Evolutionary conservation across 2,329 filamentous ascomycete species (phyloP).

Genomic region (Colletotrichum sp.): DNA sequence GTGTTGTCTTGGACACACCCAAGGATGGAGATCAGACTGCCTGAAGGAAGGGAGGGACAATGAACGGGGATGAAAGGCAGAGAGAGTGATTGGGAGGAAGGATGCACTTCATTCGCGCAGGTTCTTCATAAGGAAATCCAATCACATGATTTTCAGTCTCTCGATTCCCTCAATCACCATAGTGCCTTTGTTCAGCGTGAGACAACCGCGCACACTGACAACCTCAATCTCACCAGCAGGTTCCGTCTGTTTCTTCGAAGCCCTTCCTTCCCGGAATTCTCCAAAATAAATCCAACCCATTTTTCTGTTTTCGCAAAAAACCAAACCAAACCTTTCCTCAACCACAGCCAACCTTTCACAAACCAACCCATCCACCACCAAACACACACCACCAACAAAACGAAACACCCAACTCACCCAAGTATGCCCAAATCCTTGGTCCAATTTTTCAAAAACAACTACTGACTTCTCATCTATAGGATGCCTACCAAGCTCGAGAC

Average conservation of each 20-base stretch:
- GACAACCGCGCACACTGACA: not conserved
- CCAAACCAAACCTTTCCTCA: not conserved
- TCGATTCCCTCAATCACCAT: not conserved
- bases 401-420: not conserved
- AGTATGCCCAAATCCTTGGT: not conserved
- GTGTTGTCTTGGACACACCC: not conserved
- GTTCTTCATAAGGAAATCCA: not conserved
- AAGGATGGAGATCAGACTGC: not conserved
- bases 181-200: not conserved
- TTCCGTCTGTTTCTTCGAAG: not conserved
- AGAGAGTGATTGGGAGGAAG: not conserved
- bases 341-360: not conserved
- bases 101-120: not conserved
- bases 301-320: not conserved
- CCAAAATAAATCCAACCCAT: not conserved
- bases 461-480: not conserved
- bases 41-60: not conserved
- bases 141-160: not conserved
- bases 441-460: not conserved
- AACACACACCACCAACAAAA: not conserved
- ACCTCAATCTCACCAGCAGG: not conserved
- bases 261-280: not conserved
- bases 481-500: not conserved
- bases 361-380: not conserved
- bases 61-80: not conserved